These are phyloP conservation scores for Acidiella bohemica DNA, from an alignment of 495 filamentous ascomycete species.

Conservation along the genomic window DNA sequence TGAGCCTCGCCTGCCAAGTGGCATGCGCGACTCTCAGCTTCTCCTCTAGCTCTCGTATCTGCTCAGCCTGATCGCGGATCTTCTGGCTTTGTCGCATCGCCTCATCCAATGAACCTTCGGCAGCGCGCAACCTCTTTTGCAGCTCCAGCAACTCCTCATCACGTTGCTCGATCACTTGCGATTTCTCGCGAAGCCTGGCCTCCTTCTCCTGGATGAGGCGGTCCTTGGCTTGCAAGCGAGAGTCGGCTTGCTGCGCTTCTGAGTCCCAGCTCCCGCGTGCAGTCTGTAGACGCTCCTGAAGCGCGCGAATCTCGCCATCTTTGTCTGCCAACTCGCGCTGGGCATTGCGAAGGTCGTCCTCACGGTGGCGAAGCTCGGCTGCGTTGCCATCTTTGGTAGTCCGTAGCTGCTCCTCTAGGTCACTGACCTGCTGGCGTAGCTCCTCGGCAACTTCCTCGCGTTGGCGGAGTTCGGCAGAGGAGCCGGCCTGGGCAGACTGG, in stretches of 20 bases:
- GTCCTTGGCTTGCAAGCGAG: conserved; percentile 19
- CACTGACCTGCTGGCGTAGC: conserved; percentile 9
- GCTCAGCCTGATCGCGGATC: conserved; percentile 13
- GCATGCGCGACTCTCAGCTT: conserved; percentile 13
- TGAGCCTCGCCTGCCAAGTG: conserved; percentile 13
- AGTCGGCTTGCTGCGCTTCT: conserved; percentile 18
- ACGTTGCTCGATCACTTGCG: conserved; percentile 16
- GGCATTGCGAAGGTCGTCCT: conserved; percentile 14
- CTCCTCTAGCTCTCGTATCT: conserved; percentile 20
- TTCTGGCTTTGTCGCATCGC: conserved; percentile 12
- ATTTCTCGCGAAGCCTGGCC: conserved; percentile 17
- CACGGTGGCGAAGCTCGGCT: conserved; percentile 13
- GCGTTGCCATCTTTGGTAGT: conserved; percentile 6
- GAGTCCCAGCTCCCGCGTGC: conserved; percentile 20
- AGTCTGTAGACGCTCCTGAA: conserved; percentile 20
- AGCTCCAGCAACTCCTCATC: conserved; percentile 17
- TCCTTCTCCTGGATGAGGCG: conserved; percentile 15
- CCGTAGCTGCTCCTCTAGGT: conserved; percentile 4
- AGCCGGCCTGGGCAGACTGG: conserved; percentile 3
- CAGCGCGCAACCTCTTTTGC: conserved; percentile 15
- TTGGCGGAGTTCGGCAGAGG: conserved; percentile 11
- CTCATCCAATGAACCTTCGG: conserved; percentile 12
- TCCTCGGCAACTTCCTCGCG: conserved; percentile 20
- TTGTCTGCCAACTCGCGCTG: conserved; percentile 18
- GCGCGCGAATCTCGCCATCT: conserved; percentile 16